Evolutionary conservation across 768 basidiomycete genomes (phyloP), one percentile per base, ranked within the genome.

Genomic region (Pluteus cervinus): DNA sequence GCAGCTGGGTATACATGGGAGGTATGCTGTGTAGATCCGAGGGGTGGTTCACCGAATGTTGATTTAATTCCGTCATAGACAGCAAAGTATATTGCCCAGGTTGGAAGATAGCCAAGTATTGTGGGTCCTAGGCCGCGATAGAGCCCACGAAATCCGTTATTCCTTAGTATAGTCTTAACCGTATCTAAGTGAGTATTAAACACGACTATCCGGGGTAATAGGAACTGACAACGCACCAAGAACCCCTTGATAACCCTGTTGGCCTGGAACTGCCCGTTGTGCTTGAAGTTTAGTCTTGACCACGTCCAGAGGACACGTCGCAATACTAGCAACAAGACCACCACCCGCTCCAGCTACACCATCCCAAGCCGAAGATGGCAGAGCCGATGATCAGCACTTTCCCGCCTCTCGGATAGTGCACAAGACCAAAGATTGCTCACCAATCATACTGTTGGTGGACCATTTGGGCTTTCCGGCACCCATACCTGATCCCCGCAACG

Each of bases 121-220:
- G 96, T 99, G 10, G 96, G 96, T 14, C 94, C 93, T 14, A 99
- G 73, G n/a, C 96, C 96, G 28, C 96, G 79, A 62, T 99, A 99
- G 43, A 97, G 68, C 10, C 96, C 96, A 39, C 84, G 78, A 36
- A 96, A 46, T 10, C 96, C 96, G 42, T 86, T 85, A 43, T 76
- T 76, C 73, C 44, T 44, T 15, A 63, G 51, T 36, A 70, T 59
- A 24, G 52, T 57, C 50, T 63, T 68, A 29, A 68, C 55, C 12
- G 62, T 70, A 36, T 56, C 70, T 68, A 39, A 41, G 39, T 31
- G 20, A 30, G 37, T 42, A 31, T 20, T 35, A 33, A 42, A 45
- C 5, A 20, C 5, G n/a, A 22, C 25, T 34, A 42, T 20, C 42
- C 39, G 23, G 30, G 17, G 16, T 41, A 38, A 25, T 11, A 32